Evolutionary conservation across 2,329 filamentous ascomycete species (phyloP).

Genomic region (Neobulgaria alba): DNA sequence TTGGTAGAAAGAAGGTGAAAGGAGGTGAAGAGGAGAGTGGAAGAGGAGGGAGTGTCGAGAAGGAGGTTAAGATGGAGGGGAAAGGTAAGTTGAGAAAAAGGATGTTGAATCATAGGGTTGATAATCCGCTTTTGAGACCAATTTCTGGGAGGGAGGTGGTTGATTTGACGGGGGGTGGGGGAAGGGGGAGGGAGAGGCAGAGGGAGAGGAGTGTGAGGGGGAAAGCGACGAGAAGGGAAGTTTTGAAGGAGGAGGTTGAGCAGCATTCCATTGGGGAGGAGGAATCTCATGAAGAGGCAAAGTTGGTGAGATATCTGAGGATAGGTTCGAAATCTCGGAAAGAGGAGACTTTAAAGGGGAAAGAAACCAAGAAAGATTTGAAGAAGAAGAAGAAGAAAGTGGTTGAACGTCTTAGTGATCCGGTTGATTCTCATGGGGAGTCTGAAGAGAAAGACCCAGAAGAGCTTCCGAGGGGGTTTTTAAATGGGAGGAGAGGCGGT

Average conservation of each 20-base stretch:
- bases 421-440: not conserved
- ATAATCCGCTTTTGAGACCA: conserved; percentile 22
- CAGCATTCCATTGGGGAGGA: too few species aligned
- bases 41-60: conserved; percentile 2
- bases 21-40: not conserved
- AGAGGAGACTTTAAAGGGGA: too few species aligned
- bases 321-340: too few species aligned
- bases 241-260: too few species aligned
- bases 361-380: not conserved
- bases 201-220: too few species aligned
- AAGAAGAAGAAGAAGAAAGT: not conserved
- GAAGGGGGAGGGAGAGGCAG: too few species aligned
- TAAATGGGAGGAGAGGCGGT: not conserved
- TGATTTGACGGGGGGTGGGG: not conserved
- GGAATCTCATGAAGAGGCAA: too few species aligned
- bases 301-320: too few species aligned
- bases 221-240: too few species aligned
- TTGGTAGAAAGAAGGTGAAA: not conserved
- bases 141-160: conserved; percentile 1
- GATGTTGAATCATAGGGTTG: conserved; percentile 15
- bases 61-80: conserved; percentile 1
- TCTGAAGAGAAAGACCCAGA: not conserved
- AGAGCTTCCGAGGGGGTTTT: not conserved
- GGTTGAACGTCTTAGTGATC: not conserved
- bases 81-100: conserved; percentile 18